A percentile compares a stretch with the other conserved stretches of the same genome.
These are phyloP conservation scores for Saccharum spontaneum DNA, from an alignment of 176 grass and related monocot genomes.

Conservation along the genomic window DNA sequence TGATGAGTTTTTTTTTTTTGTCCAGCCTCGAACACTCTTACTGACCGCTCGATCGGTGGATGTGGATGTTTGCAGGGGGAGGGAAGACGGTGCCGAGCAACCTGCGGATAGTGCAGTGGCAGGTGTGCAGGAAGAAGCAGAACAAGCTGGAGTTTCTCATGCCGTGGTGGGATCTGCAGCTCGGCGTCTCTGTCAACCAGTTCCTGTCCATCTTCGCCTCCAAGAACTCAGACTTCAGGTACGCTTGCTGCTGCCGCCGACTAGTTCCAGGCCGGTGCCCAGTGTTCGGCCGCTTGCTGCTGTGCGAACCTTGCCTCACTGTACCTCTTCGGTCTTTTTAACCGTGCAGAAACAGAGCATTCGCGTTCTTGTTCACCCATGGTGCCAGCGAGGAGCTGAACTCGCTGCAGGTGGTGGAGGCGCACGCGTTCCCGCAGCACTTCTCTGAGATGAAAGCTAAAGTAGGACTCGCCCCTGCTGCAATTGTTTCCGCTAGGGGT, in stretches of 20 bases:
- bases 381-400: conserved; percentile 76
- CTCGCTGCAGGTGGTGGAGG: conserved; percentile 65
- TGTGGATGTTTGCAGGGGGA: conserved; percentile 49
- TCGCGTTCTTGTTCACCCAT: conserved; percentile 76
- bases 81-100: conserved; percentile 89
- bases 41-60: not conserved
- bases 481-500: conserved; percentile 57
- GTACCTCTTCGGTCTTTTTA: not conserved
- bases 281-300: not conserved
- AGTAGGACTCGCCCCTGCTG: conserved; percentile 80
- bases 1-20: not conserved
- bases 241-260: not conserved
- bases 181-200: conserved; percentile 87
- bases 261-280: not conserved
- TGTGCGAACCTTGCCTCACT: not conserved
- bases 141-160: conserved; percentile 83
- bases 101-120: conserved; percentile 77
- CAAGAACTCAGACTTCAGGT: conserved; percentile 74
- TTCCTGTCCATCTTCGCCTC: conserved; percentile 86
- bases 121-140: conserved; percentile 76
- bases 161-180: conserved; percentile 98
- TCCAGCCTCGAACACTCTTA: not conserved
- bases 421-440: conserved; percentile 78
- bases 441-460: conserved; percentile 69
- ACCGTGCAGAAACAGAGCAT: conserved; percentile 73